Evolutionary conservation across 2,329 filamentous ascomycete genomes (phyloP), one percentile per base, ranked within the genome.

Genomic region (Fusarium ramigenum): DNA sequence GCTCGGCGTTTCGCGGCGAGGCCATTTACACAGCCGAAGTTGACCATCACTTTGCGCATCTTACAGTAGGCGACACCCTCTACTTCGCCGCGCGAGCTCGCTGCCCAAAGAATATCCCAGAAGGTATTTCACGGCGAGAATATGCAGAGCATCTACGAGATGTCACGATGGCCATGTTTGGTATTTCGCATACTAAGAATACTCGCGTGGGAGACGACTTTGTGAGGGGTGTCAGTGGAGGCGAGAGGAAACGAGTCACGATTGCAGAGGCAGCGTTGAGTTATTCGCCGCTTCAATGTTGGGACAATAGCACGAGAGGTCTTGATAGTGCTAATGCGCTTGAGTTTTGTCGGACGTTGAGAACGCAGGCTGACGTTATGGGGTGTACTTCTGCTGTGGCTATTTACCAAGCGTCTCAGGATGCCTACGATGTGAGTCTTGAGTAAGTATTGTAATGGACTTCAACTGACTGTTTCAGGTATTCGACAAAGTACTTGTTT

Each of bases 11-110:
- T 82, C 90, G 92, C 25, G 93, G 93, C 65, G 93, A 96, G 82
- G 92, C 92, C 59, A 94, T 96, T 78, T 96, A 95, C 82, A 94
- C 92, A 0, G 92, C 93, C 58, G 93, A 95, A 81, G 91, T 93
- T 37, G 93, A 96, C 79, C 90, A 92, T 9, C 92, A 94, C 81
- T 94, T 94, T 78, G 92, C 92, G 8, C 88, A 90, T 81, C 83
- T 95, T 70, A 91, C 88, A 5, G 93, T 95, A 21, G 92, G 92
- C 58, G 91, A 95, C 72, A 95, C 93, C 0, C 85, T 95, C 23
- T 90, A 89, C 61, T 95, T 95, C 70, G 93, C 93, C 14, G 92
- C 93, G 5, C 85, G 88, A 30, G 91, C 92, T 6, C 87, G 91
- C 52, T 87, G 90, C 21, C 91, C 91, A 0, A 87, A 87, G 47